A percentile compares a stretch with the other conserved stretches of the same genome.
These are phyloP conservation scores for Malus sieversii DNA, from an alignment of 306 rosid genomes.

Conservation along the genomic window DNA sequence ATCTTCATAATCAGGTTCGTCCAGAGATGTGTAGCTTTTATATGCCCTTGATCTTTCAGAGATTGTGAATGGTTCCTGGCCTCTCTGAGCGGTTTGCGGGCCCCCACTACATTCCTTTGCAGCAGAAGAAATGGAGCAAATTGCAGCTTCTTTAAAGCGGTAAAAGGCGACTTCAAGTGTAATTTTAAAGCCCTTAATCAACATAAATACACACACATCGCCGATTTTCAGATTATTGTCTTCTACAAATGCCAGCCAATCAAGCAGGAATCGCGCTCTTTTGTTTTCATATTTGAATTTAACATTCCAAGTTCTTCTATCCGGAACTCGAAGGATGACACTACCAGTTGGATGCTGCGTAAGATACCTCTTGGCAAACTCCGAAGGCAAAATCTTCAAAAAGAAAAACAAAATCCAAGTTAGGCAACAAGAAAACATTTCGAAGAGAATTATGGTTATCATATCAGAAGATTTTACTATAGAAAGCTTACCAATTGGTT, in stretches of 20 bases:
- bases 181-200: not conserved
- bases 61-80: too few relatives aligned
- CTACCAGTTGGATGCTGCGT: not conserved
- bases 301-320: conserved; percentile 11
- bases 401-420: not conserved
- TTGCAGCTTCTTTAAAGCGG: not conserved
- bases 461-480: not conserved
- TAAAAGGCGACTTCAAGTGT: not conserved
- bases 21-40: too few relatives aligned
- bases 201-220: conserved; percentile 7
- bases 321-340: not conserved
- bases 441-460: too few relatives aligned
- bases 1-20: too few relatives aligned
- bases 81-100: too few relatives aligned
- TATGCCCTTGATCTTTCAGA: too few relatives aligned
- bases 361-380: not conserved
- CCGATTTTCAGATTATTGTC: conserved; percentile 7
- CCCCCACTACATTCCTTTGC: too few relatives aligned
- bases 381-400: not conserved
- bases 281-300: not conserved
- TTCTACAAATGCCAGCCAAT: not conserved
- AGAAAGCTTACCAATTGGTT: not conserved
- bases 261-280: not conserved
- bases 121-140: too few relatives aligned
- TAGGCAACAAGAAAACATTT: too few relatives aligned